Base-by-base conservation (phyloP, 768 basidiomycete genomes). In the Boletus insuetus region DNA sequence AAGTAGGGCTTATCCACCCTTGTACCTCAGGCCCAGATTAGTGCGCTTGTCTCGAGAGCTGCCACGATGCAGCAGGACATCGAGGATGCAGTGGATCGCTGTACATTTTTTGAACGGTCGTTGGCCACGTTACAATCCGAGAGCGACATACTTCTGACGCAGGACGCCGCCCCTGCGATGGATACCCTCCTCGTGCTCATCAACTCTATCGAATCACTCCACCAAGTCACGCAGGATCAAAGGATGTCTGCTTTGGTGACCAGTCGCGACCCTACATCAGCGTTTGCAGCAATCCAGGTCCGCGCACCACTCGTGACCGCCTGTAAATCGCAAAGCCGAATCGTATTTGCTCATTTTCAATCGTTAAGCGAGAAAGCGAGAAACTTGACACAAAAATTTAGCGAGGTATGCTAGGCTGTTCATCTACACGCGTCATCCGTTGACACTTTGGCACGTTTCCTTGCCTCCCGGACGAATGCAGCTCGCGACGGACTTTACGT, bases 401-500 rank as follows among this genome's bases (percentile, higher is more conserved):
- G 34, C 6, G 47, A 61, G 47, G 60, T 61, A 10, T 14, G 53
- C 9, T 17, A 9, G 14, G 34, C 34, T 35, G 34, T 4, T 14
- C 12, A 6, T 14, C 12, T 3, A 11, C 14, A 35, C 6, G 34
- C 14, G 1, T 35, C 34, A 35, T 35, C 4, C 5, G 6, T 35
- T 12, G 34, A 29, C 29, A 29, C 29, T 29, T 29, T 35, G 34
- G 14, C 34, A 35, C 34, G 8, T 11, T 26, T 5, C 17, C 35
- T 38, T 44, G 6, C 34, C 34, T 14, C 5, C 31, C 17, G 12
- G 9, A 11, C 14, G 22, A 22, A 9, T 37, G 26, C 32, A 61
- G 59, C 48, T 61, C 31, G 41, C 55, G 19, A 62, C 60, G 1
- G 59, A 57, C 26, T 37, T 61, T 16, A 62, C 54, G 6, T 61